Percentiles rank a stretch among this genome's conserved stretches.
Evolutionary conservation across 768 basidiomycete genomes (phyloP).

Genomic region (Lyophyllum shimeji): DNA sequence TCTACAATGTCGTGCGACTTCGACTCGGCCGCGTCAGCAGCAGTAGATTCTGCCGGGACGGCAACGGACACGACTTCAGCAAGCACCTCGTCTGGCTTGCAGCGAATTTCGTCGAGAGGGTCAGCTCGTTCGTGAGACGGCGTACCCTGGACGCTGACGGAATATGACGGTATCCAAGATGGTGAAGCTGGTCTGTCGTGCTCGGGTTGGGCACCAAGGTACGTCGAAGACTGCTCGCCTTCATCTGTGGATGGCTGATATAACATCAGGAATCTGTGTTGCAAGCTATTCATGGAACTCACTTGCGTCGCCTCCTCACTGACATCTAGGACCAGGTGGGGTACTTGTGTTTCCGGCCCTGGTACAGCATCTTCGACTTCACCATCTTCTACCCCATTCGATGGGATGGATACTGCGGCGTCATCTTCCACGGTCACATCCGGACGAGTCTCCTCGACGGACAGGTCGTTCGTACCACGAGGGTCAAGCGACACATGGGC

Average conservation of each 20-base stretch:
- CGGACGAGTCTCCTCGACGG: neutral
- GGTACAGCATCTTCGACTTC: neutral
- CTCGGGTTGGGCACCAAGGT: neutral
- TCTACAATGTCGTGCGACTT: neutral
- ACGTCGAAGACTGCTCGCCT: neutral
- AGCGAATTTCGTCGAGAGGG: constrained; percentile 11
- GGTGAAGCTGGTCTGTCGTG: constrained; percentile 29
- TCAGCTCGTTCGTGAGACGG: constrained; percentile 13
- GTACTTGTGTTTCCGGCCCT: constrained; percentile 2
- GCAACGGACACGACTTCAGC: neutral
- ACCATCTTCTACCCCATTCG: neutral
- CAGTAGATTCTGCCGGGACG: neutral
- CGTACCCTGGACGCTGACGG: constrained; percentile 33
- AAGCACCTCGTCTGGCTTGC: neutral
- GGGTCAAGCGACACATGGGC: neutral
- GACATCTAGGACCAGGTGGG: constrained; percentile 9
- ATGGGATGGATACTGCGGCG: neutral
- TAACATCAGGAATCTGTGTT: neutral
- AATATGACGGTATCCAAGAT: constrained; percentile 34
- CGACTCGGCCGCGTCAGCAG: neutral
- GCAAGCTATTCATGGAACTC: neutral
- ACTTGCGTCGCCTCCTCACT: constrained; percentile 11
- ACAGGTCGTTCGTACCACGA: neutral
- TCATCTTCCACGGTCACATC: neutral
- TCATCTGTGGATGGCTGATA: constrained; percentile 3